These are phyloP conservation scores for Entophlyctis helioformis DNA, from an alignment of 192 early-diverging fungal genomes.

Conservation along the genomic window DNA sequence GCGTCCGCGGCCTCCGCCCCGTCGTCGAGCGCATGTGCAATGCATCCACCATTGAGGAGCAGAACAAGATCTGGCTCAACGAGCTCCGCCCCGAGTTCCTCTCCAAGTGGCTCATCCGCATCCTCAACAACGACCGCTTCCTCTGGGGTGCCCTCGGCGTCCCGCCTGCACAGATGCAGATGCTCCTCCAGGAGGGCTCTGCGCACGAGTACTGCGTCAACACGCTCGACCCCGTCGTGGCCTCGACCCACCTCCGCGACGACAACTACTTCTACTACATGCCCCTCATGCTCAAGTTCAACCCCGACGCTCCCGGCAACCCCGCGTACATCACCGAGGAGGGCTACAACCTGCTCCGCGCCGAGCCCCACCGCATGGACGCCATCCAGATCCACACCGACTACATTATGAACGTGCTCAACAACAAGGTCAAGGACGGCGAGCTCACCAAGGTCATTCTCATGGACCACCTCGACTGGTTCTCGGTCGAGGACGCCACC, in stretches of 20 bases:
- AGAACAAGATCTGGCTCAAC: conserved; percentile 49
- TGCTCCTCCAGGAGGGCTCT: conserved; percentile 67
- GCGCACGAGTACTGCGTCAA: conserved; percentile 68
- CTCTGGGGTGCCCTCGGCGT: conserved; percentile 80
- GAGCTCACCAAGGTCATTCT: conserved; percentile 64
- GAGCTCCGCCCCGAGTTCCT: conserved; percentile 56
- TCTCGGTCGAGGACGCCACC: conserved; percentile 50
- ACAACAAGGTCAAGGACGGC: conserved; percentile 33
- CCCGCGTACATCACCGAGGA: conserved; percentile 65
- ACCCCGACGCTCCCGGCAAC: conserved; percentile 38
- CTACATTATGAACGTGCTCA: conserved; percentile 59
- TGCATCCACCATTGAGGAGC: conserved; percentile 42
- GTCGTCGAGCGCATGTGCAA: conserved; percentile 42
- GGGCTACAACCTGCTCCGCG: conserved; percentile 47
- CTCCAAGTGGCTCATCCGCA: conserved; percentile 41
- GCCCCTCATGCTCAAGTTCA: conserved; percentile 60
- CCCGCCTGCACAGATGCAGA: conserved; percentile 74
- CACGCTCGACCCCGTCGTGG: conserved; percentile 68
- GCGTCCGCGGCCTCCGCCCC: conserved; percentile 39
- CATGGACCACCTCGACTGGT: conserved; percentile 91
- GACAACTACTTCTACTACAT: conserved; percentile 85
- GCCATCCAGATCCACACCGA: conserved; percentile 71
- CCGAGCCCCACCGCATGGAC: conserved; percentile 30
- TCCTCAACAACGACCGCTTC: conserved; percentile 67
- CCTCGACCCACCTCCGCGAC: conserved; percentile 40